phyloP scores from a whole-genome alignment of 2,329 filamentous ascomycete species.

The Cladophialophora psammophila region DNA sequence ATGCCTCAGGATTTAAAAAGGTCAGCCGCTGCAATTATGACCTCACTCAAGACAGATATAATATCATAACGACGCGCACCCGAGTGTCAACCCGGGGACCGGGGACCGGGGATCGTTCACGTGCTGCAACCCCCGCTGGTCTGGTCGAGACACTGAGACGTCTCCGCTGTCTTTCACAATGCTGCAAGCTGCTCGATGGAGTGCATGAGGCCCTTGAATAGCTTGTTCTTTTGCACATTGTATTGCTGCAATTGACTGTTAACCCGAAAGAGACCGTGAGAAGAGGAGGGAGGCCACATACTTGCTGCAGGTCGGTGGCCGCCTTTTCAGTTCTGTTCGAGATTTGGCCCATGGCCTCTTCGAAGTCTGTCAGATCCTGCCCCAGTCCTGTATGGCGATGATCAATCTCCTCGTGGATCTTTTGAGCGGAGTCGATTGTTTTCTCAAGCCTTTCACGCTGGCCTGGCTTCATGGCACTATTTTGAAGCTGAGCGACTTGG shows the following conservation, averaged over 20 bases:
- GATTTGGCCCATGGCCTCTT: slow-evolving; percentile 25
- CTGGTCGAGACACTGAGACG: not conserved
- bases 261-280: not conserved
- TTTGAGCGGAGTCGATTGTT: slow-evolving; percentile 16
- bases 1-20: not conserved
- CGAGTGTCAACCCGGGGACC: slow-evolving; percentile 3
- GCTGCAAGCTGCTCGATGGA: slow-evolving; percentile 32
- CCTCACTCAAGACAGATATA: not conserved
- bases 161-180: slow-evolving; percentile 14
- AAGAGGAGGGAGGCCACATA: slow-evolving; percentile 11
- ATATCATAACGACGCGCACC: not conserved
- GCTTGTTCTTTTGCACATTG: slow-evolving; percentile 29
- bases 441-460: slow-evolving; percentile 25
- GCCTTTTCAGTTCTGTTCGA: slow-evolving; percentile 28
- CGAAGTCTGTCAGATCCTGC: slow-evolving; percentile 21
- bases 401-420: not conserved
- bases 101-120: slow-evolving; percentile 5
- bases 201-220: slow-evolving; percentile 28
- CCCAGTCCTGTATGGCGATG: slow-evolving; percentile 15
- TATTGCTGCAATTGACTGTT: slow-evolving; percentile 29
- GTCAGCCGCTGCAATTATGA: slow-evolving; percentile 22
- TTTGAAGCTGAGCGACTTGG: slow-evolving; percentile 15
- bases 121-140: not conserved
- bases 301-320: slow-evolving; percentile 32
- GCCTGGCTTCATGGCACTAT: slow-evolving; percentile 24